Conservation (phyloP, 75 land plant genomes). For the Larix kaempferi region DNA sequence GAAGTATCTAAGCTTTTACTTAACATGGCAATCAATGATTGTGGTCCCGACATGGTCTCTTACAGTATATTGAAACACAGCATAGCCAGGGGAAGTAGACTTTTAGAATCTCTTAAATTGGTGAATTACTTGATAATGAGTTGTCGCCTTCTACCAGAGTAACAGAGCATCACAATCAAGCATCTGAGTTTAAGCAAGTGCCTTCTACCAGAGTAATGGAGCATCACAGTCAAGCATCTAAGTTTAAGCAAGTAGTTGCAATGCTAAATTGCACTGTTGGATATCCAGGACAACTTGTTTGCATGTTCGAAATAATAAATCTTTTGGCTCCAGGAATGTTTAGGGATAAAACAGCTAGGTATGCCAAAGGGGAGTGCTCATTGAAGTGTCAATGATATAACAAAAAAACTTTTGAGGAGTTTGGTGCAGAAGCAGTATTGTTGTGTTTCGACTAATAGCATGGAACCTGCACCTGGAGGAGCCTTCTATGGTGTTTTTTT, state of each 20-base stretch:
- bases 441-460: background rate
- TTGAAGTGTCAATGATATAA: background rate
- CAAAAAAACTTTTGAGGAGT: background rate
- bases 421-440: background rate
- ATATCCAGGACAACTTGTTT: background rate
- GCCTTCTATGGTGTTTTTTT: background rate
- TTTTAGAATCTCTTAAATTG: constrained; percentile 4
- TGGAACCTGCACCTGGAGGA: background rate
- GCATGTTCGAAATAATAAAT: background rate
- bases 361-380: background rate
- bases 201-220: too few relatives aligned
- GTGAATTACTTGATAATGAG: background rate
- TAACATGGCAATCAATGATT: constrained; percentile 36
- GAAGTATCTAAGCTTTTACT: constrained; percentile 23
- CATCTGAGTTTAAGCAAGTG: background rate
- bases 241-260: too few relatives aligned
- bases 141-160: background rate
- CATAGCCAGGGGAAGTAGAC: constrained; percentile 10
- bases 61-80: constrained; percentile 17
- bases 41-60: constrained; percentile 33
- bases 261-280: constrained; percentile 1
- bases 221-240: too few relatives aligned
- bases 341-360: background rate
- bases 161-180: background rate
- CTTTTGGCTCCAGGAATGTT: background rate